These are phyloP conservation scores for Ammopiptanthus mongolicus DNA, from an alignment of 306 rosid genomes.

Conservation along the genomic window DNA sequence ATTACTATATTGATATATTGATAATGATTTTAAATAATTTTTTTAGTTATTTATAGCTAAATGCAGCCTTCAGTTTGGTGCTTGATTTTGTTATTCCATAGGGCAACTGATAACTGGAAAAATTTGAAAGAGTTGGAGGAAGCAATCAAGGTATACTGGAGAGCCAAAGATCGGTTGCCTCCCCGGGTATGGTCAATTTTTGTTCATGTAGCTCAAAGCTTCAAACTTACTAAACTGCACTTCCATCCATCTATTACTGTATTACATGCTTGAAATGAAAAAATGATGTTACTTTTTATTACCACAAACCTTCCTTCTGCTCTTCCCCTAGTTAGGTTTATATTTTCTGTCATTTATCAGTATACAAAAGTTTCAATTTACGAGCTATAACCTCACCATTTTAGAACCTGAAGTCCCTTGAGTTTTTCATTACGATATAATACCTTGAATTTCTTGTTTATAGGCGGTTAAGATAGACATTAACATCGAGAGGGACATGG, in stretches of 20 bases:
- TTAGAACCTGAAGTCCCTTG: not conserved
- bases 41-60: not conserved
- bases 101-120: constrained; percentile 88
- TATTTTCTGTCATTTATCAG: not conserved
- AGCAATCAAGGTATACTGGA: constrained; percentile 78
- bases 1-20: not conserved
- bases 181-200: constrained; percentile 61
- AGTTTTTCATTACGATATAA: not conserved
- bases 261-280: not conserved
- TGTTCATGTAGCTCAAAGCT: not conserved
- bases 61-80: not conserved
- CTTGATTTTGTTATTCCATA: constrained; percentile 22
- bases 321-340: not conserved
- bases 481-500: constrained; percentile 84
- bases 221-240: not conserved
- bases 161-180: constrained; percentile 81
- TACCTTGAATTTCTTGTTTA: constrained; percentile 14
- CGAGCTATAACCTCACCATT: not conserved
- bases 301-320: not conserved
- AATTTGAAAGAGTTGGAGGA: constrained; percentile 85
- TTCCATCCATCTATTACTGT: not conserved
- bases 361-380: not conserved
- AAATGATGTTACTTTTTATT: not conserved
- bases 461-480: constrained; percentile 85
- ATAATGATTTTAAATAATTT: not conserved